Percentiles rank a stretch among this genome's conserved stretches.
Evolutionary conservation across 805 yeast genomes (phyloP).

Genomic region (Cyberlindnera galapagoensis): DNA sequence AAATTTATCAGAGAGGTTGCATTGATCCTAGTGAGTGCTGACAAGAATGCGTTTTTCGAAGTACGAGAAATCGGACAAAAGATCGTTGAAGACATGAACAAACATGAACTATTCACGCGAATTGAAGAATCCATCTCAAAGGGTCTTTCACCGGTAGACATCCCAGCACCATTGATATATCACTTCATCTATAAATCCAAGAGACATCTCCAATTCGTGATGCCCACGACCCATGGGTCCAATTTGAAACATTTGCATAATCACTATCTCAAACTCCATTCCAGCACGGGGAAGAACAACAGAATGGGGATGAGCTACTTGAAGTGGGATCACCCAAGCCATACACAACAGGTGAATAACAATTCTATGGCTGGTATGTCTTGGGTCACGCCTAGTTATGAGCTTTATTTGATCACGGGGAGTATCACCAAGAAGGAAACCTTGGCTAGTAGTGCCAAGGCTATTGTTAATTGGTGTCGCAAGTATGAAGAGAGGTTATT

Average conservation of each 20-base stretch:
- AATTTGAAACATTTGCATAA: constrained; percentile 14
- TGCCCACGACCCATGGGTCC: constrained; percentile 24
- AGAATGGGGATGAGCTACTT: constrained; percentile 41
- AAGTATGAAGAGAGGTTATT: constrained; percentile 65
- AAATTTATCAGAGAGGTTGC: constrained; percentile 45
- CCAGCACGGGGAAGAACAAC: constrained; percentile 24
- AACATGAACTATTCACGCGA: constrained; percentile 30
- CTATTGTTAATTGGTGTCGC: constrained; percentile 70
- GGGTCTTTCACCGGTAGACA: constrained; percentile 40
- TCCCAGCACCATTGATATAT: constrained; percentile 52
- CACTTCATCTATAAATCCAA: constrained; percentile 81
- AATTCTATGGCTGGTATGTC: constrained; percentile 34
- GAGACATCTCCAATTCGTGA: constrained; percentile 56
- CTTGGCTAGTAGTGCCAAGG: constrained; percentile 54
- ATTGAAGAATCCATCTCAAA: constrained; percentile 30
- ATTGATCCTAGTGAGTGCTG: constrained; percentile 42
- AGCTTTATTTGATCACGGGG: constrained; percentile 57
- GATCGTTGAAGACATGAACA: constrained; percentile 38
- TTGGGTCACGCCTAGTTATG: constrained; percentile 56
- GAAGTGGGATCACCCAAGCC: constrained; percentile 30
- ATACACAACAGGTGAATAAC: constrained; percentile 12
- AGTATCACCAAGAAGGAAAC: constrained; percentile 48
- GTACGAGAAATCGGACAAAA: constrained; percentile 55
- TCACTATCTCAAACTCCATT: constrained; percentile 20
- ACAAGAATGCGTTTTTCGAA: constrained; percentile 72